Base-by-base conservation (phyloP, 1,284 basidiomycete species). In the Porogramme epimiltina region DNA sequence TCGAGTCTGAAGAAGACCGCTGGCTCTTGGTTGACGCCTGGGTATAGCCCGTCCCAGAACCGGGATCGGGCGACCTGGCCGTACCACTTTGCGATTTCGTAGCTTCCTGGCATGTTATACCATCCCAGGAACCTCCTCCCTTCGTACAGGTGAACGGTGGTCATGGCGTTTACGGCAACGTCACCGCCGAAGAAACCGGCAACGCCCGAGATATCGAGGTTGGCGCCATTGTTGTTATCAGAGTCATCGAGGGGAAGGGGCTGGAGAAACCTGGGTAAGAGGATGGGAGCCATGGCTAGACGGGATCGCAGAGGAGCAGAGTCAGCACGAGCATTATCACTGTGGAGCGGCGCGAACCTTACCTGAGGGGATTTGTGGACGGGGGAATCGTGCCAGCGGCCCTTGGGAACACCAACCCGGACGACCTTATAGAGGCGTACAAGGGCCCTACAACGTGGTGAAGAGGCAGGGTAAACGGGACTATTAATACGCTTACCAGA, bases 1-100 rank as follows among this genome's bases (percentile, higher is more conserved):
- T 60, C 53, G 22, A 57, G 54, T 24, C 51, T 55, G 49, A 60
- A 60, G 19, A 60, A 51, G 15, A 46, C 44, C 9, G 58, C 55
- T 8, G 58, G 55, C 16, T 60, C 54, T 37, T 53, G 50, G 31
- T 47, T 46, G 45, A 47, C 45, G 2, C 55, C 58, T 2, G 58
- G 58, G 26, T 55, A 60, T 31, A 60, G 52, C n/a, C 51, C 51
- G 28, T 34, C 20, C 36, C 40, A 52, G 16, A 52, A 6, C 13
- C 51, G 51, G 3, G 45, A 36, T 2, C 45, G 37, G 13, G 48
- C 52, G 16, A 54, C 42, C 34, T 37, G 52, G 11, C 48, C 52
- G n/a, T 50, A 54, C 20, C 52, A 47, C 36, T 47, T 46, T 10
- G 47, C 52, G 45, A 54, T 54, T 33, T 54, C 52, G 44, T 50